Percentiles rank a stretch among this genome's conserved stretches.
Conservation (phyloP, 192 early-diverging fungal species). For the Phlyctochytrium planicorne region DNA sequence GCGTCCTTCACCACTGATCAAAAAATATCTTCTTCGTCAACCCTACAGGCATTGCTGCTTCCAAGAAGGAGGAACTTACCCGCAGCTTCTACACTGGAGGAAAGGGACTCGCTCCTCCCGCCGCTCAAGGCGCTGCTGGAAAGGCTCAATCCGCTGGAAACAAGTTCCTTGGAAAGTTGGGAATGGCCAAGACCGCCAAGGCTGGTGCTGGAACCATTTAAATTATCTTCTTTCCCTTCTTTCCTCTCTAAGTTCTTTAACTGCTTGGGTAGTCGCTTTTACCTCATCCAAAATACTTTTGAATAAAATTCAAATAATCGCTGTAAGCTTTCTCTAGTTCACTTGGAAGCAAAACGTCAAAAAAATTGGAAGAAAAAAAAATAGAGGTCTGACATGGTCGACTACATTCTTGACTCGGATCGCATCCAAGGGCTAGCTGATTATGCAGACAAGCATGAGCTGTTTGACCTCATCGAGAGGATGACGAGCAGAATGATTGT, state of each 20-base stretch:
- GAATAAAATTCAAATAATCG: too few species aligned
- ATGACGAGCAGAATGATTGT: slow-evolving; percentile 40
- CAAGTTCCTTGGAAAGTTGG: neutral
- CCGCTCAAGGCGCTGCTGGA: neutral
- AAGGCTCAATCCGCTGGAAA: neutral
- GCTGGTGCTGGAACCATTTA: neutral
- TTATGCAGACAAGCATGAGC: slow-evolving; percentile 56
- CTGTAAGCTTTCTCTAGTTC: too few species aligned
- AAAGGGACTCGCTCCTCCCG: slow-evolving; percentile 9
- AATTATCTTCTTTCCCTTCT: neutral
- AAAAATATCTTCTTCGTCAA: neutral
- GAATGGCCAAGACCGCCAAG: neutral
- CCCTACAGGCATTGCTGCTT: slow-evolving; percentile 24
- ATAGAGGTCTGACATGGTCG: too few species aligned
- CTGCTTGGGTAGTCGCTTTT: too few species aligned
- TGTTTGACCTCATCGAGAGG: slow-evolving; percentile 50
- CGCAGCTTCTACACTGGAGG: slow-evolving; percentile 27
- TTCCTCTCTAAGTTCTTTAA: neutral
- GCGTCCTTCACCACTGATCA: neutral
- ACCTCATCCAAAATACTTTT: too few species aligned
- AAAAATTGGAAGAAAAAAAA: too few species aligned
- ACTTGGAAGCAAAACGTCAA: too few species aligned
- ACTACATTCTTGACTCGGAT: slow-evolving; percentile 34
- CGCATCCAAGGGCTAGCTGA: slow-evolving; percentile 36
- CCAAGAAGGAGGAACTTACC: slow-evolving; percentile 25